Conservation (phyloP, 306 rosid species). For the Pterocarpus macrocarpus region DNA sequence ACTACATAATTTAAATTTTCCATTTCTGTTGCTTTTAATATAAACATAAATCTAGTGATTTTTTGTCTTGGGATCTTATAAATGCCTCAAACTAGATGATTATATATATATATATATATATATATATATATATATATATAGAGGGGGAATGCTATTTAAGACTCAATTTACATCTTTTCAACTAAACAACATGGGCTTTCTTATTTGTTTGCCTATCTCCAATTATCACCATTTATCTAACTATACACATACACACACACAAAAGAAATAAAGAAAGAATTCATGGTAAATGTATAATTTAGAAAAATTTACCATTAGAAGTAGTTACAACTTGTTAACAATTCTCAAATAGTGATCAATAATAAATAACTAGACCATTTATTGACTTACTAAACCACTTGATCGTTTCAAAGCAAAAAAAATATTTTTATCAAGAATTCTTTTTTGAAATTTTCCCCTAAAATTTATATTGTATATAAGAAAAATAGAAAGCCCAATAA, state of each 20-base stretch:
- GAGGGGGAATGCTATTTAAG: too few species aligned
- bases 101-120: too few species aligned
- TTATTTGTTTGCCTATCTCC: too few species aligned
- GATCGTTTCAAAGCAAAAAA: background rate
- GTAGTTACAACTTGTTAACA: background rate
- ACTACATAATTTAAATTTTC: background rate
- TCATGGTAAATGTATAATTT: background rate
- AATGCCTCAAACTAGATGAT: slow-evolving; percentile 14
- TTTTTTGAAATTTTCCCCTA: background rate
- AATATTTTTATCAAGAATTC: background rate
- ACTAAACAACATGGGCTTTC: too few species aligned
- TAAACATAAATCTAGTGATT: background rate
- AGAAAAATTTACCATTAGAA: slow-evolving; percentile 21
- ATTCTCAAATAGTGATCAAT: background rate
- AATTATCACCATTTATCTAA: too few species aligned
- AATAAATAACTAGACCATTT: slow-evolving; percentile 8
- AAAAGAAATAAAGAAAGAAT: too few species aligned
- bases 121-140: too few species aligned
- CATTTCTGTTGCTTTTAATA: background rate
- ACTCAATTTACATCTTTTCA: too few species aligned
- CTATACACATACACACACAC: too few species aligned
- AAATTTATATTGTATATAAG: slow-evolving; percentile 12
- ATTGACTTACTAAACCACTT: background rate
- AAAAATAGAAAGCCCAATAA: background rate
- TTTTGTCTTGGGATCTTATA: slow-evolving; percentile 21